Base-by-base conservation (phyloP, 148 eudicot genomes). In the Chenopodium formosanum region DNA sequence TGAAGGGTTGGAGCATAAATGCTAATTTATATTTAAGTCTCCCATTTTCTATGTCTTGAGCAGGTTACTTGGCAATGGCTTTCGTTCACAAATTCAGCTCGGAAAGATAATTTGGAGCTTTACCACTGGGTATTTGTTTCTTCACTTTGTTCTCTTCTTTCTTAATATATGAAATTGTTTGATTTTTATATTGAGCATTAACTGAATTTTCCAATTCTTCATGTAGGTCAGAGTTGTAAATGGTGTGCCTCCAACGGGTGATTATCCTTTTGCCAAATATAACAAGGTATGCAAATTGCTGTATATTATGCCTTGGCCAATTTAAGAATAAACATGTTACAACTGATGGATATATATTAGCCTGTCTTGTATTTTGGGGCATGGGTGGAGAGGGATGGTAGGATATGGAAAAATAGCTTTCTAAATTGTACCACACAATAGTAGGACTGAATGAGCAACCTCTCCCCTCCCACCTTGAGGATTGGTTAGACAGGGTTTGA, bases 41-140 rank as follows among this genome's bases (percentile, higher is more conserved):
- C 53, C 50, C 34, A 47, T 48, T 23, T 47, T 40, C 25, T 12
- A 23, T 73, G 32, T 47, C 20, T 44, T 72, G 37, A 13, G 75
- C 89, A 95, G 97, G 89, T 94, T 68, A 89, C 99, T 17, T 95
- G 99, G 99, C 94, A 94, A 79, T 95, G 99, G 99, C 92, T 95
- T 76, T 86, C 97, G 29, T 96, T 96, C 84, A 83, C 95, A 40
- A 96, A 87, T 83, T 94, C 99, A 56, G 97, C 98, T 47, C 87
- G 98, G 48, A 92, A 90, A 85, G 98, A 94, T 87, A 81, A 84
- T 65, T 81, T 94, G 82, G 88, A 94, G 88, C 92, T 92, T 32
- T 92, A 84, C 80, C 96, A 90, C 82, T 95, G 97, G 94, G 94
- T 92, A 90, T 79, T 71, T 27, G 6, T 73, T 72, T 64, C 60